phyloP scores from a whole-genome alignment of 345 rosid species.

The Anacardium occidentale region DNA sequence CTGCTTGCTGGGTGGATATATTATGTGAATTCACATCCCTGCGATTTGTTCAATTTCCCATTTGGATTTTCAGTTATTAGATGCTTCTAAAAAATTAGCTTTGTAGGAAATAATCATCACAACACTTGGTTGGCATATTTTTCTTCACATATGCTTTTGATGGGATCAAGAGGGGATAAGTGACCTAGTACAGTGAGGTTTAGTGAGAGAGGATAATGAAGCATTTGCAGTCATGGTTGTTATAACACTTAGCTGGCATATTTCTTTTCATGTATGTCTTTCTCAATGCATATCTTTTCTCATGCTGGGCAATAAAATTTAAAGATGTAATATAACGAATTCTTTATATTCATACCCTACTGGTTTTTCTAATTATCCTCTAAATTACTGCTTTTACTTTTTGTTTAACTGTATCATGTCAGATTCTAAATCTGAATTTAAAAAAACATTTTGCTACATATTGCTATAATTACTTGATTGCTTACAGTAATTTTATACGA shows the following conservation, averaged over 20 bases:
- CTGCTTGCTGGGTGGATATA: slow-evolving; percentile 8
- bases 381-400: not conserved
- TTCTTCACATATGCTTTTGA: not conserved
- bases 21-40: not conserved
- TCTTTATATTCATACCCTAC: not conserved
- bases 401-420: not conserved
- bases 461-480: slow-evolving; percentile 5
- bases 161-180: not conserved
- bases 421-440: not conserved
- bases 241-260: no score
- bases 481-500: slow-evolving; percentile 18
- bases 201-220: not conserved
- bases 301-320: not conserved
- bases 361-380: not conserved
- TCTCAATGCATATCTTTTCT: slow-evolving; percentile 3
- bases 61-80: not conserved
- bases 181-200: not conserved
- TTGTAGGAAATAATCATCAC: not conserved
- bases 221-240: no score
- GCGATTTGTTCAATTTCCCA: not conserved
- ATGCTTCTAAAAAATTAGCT: not conserved
- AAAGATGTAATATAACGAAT: not conserved
- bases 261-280: no score
- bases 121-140: not conserved
- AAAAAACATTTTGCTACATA: not conserved